A percentile compares a stretch with the other conserved stretches of the same genome.
These are phyloP conservation scores for Suillus bovinus DNA, from an alignment of 768 basidiomycete genomes.

Conservation along the genomic window DNA sequence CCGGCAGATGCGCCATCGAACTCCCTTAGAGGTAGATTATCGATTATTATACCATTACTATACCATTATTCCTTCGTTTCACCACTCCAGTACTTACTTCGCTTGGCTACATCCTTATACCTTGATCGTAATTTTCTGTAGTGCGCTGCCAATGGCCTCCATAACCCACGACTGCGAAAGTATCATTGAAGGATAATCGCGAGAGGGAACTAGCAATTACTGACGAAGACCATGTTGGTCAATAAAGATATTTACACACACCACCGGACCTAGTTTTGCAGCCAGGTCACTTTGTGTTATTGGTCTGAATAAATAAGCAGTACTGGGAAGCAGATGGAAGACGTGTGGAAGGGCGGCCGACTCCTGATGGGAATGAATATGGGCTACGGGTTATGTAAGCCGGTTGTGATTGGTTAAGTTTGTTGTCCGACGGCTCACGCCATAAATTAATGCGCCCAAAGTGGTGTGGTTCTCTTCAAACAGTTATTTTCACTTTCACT, in stretches of 20 bases:
- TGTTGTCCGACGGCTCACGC: conserved; percentile 22
- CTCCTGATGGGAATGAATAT: not conserved
- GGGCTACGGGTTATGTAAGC: conserved; percentile 17
- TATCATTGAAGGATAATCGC: no score
- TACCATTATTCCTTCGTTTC: not conserved
- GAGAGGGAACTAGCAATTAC: no score
- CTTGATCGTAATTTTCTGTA: not conserved
- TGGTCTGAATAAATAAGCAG: not conserved
- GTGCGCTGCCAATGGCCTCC: not conserved
- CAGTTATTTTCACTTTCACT: not conserved
- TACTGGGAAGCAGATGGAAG: not conserved
- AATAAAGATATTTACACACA: not conserved
- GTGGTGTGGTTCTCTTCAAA: conserved; percentile 5
- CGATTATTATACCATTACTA: not conserved
- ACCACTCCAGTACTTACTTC: not conserved
- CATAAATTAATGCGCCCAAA: conserved; percentile 13
- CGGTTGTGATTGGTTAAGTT: conserved; percentile 21
- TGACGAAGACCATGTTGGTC: no score
- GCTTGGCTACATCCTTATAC: not conserved
- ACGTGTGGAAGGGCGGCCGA: no score
- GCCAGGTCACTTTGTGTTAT: not conserved
- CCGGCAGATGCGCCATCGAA: not conserved
- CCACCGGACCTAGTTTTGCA: not conserved
- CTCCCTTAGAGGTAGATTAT: not conserved
- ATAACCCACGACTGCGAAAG: no score